phyloP scores from a whole-genome alignment of 2,329 filamentous ascomycete genomes.

The Penicillium sp. region DNA sequence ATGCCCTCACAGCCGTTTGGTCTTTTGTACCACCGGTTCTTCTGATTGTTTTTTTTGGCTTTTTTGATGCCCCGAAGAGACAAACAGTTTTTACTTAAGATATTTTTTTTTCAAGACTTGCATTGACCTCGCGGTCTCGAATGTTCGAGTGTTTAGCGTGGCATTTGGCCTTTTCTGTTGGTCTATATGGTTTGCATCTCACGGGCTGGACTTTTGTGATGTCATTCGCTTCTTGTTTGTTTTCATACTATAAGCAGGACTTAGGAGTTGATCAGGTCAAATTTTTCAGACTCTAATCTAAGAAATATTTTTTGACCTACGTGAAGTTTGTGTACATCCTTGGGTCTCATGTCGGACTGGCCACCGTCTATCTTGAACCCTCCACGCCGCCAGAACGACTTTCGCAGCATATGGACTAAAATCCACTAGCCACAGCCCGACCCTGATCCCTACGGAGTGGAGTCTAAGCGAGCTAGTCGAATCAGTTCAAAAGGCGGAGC shows the following conservation, averaged over 20 bases:
- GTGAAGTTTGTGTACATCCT: no score
- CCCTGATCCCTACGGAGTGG: neutral
- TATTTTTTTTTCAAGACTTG: slow-evolving; percentile 20
- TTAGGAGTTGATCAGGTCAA: slow-evolving; percentile 14
- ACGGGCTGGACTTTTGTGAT: slow-evolving; percentile 16
- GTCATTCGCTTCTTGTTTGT: neutral
- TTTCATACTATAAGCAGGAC: slow-evolving; percentile 18
- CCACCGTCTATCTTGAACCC: neutral
- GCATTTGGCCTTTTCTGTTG: neutral
- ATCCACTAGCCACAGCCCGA: slow-evolving; percentile 1
- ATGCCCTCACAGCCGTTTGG: slow-evolving; percentile 15
- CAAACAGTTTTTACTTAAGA: neutral
- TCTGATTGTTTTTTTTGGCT: neutral
- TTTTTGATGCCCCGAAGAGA: slow-evolving; percentile 4
- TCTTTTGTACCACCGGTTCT: neutral
- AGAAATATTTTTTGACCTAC: neutral
- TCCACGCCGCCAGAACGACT: neutral
- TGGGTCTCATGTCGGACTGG: neutral
- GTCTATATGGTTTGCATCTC: slow-evolving; percentile 11
- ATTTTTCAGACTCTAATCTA: neutral
- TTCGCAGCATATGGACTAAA: neutral
- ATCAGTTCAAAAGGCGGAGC: neutral
- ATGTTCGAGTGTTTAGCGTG: slow-evolving; percentile 2
- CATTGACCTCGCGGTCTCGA: slow-evolving; percentile 26
- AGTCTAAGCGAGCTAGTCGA: neutral